A percentile compares a stretch with the other conserved stretches of the same genome.
phyloP scores from a whole-genome alignment of 2,329 filamentous ascomycete species.

The Monosporascus sp. region DNA sequence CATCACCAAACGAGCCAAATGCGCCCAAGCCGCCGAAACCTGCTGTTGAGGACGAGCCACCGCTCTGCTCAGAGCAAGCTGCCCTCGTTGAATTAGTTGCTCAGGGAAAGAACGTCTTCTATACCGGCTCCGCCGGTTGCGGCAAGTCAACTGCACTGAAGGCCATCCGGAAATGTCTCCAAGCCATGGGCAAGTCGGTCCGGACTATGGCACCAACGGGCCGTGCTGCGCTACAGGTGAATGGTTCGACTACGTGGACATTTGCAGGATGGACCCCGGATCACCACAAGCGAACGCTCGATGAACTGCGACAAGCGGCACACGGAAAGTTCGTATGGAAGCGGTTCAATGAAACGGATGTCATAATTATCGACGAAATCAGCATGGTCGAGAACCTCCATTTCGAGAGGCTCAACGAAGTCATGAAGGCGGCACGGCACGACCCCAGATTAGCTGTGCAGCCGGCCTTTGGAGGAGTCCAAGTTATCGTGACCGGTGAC shows the following conservation, averaged over 20 bases:
- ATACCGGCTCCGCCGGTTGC: conserved; percentile 57
- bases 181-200: conserved; percentile 31
- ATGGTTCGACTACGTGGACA: conserved; percentile 50
- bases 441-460: background rate
- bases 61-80: conserved; percentile 41
- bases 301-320: conserved; percentile 25
- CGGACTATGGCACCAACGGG: conserved; percentile 55
- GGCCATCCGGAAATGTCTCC: conserved; percentile 37
- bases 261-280: conserved; percentile 52
- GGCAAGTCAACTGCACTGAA: conserved; percentile 53
- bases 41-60: conserved; percentile 11
- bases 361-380: conserved; percentile 61
- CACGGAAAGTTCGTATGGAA: conserved; percentile 26
- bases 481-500: conserved; percentile 53
- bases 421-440: conserved; percentile 36
- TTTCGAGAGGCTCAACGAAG: conserved; percentile 44
- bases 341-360: conserved; percentile 39
- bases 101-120: conserved; percentile 53
- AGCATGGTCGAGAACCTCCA: conserved; percentile 56
- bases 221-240: conserved; percentile 50
- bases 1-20: too few species aligned
- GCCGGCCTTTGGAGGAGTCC: conserved; percentile 39
- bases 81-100: conserved; percentile 45
- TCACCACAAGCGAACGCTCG: conserved; percentile 35
- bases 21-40: too few species aligned